phyloP scores from a whole-genome alignment of 225 moss, liverwort and hornwort genomes.

The Antitrichia curtipendula region DNA sequence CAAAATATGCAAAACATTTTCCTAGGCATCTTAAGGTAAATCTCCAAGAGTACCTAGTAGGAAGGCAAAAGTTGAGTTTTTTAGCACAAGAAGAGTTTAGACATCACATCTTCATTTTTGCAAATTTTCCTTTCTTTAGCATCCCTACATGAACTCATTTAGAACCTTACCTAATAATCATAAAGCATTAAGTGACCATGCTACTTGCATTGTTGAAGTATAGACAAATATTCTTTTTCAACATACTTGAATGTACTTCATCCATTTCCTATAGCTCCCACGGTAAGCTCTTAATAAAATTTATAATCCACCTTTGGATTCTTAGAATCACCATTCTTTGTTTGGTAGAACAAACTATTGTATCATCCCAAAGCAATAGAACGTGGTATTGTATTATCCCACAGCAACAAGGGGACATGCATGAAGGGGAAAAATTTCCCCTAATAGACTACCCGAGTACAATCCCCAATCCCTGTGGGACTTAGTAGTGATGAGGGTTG shows the following conservation, averaged over 20 bases:
- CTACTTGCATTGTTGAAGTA: neutral
- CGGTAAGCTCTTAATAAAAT: neutral
- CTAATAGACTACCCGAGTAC: too few species aligned
- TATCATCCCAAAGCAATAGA: neutral
- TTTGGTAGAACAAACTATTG: neutral
- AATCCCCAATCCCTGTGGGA: too few species aligned
- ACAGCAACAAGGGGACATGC: too few species aligned
- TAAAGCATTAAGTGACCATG: neutral
- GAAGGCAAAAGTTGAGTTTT: neutral
- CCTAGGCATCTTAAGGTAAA: too few species aligned
- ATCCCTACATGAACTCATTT: neutral
- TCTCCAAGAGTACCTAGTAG: fast-evolving
- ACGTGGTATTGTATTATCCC: too few species aligned
- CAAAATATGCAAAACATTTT: neutral
- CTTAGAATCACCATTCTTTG: too few species aligned
- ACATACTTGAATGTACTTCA: neutral
- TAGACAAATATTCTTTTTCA: neutral
- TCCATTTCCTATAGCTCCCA: neutral
- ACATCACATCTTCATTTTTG: neutral
- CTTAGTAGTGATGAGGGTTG: neutral
- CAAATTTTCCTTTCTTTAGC: neutral
- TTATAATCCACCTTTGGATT: neutral
- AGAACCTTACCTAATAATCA: neutral
- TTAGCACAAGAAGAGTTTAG: neutral
- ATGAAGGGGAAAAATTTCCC: too few species aligned